Conservation (phyloP, 2,329 filamentous ascomycete genomes). For the Colletotrichum tamarilloi region DNA sequence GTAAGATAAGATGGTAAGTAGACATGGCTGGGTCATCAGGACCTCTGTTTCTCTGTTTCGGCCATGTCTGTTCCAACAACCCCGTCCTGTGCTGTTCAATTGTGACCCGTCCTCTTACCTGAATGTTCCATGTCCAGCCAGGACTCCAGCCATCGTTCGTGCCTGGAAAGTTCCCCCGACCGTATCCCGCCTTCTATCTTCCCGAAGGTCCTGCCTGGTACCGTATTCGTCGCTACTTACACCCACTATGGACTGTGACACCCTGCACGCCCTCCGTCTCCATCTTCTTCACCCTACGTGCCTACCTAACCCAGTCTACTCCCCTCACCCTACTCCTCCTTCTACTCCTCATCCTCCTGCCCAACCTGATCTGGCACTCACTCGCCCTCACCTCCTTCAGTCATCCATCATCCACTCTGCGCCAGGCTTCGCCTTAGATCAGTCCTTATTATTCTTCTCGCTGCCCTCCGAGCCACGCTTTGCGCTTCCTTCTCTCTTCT, state of each 20-base stretch:
- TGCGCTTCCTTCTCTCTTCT: background rate
- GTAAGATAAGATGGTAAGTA: too few species aligned
- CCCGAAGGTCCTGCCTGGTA: background rate
- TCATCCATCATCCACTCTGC: slow-evolving; percentile 36
- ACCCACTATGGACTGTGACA: background rate
- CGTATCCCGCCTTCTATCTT: background rate
- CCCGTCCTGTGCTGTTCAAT: background rate
- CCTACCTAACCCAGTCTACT: background rate
- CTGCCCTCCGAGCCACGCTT: background rate
- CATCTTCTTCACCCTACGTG: background rate
- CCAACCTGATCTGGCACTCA: slow-evolving; percentile 8
- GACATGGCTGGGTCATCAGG: background rate
- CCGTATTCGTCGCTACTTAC: slow-evolving; percentile 6
- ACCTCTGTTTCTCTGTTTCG: background rate
- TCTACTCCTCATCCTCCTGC: background rate
- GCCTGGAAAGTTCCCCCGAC: background rate
- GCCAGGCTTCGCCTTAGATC: slow-evolving; percentile 20
- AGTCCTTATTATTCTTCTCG: slow-evolving; percentile 22
- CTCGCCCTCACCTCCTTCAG: background rate
- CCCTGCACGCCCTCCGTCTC: background rate
- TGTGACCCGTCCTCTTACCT: background rate
- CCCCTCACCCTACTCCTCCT: background rate
- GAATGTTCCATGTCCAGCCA: background rate
- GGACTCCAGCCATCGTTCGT: background rate
- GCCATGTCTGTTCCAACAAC: background rate